Evolutionary conservation across 176 grass and related monocot genomes (phyloP).

Genomic region (Miscanthus lutarioriparius): DNA sequence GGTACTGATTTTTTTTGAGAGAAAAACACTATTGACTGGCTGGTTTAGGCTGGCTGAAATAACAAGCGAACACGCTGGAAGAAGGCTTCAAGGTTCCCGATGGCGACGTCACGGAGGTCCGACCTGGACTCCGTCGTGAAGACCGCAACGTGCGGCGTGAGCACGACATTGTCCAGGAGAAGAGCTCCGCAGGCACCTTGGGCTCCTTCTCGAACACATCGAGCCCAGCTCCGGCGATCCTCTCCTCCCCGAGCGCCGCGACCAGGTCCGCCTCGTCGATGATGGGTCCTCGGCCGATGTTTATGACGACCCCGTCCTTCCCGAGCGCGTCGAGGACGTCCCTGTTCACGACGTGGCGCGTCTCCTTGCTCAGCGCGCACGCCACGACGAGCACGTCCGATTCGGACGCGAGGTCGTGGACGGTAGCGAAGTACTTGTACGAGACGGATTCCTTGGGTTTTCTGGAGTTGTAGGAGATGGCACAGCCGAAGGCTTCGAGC

Average conservation of each 20-base stretch:
- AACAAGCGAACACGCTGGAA: too few relatives aligned
- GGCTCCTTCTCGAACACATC: constrained; percentile 34
- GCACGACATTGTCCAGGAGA: constrained; percentile 28
- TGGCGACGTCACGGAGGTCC: not conserved
- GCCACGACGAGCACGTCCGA: constrained; percentile 12
- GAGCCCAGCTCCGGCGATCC: constrained; percentile 10
- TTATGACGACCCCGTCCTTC: constrained; percentile 14
- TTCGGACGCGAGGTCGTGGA: not conserved
- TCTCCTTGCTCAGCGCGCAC: constrained; percentile 18
- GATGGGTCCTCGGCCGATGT: constrained; percentile 4
- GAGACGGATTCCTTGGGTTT: not conserved
- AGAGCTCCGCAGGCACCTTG: not conserved
- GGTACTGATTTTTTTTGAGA: too few relatives aligned
- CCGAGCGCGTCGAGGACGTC: not conserved
- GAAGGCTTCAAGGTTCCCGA: not conserved
- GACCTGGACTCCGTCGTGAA: constrained; percentile 1
- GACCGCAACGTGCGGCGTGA: not conserved
- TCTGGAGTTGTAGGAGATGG: constrained; percentile 4
- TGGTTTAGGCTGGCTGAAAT: too few relatives aligned
- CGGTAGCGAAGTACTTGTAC: not conserved
- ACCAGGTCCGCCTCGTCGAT: constrained; percentile 17
- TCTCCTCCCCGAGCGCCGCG: not conserved
- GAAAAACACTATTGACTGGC: too few relatives aligned
- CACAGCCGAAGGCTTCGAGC: not conserved
- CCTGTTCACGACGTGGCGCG: not conserved